A percentile compares a stretch with the other conserved stretches of the same genome.
Evolutionary conservation across 2,329 filamentous ascomycete species (phyloP).

Genomic region (Immersiporthe knoxdaviesiana): DNA sequence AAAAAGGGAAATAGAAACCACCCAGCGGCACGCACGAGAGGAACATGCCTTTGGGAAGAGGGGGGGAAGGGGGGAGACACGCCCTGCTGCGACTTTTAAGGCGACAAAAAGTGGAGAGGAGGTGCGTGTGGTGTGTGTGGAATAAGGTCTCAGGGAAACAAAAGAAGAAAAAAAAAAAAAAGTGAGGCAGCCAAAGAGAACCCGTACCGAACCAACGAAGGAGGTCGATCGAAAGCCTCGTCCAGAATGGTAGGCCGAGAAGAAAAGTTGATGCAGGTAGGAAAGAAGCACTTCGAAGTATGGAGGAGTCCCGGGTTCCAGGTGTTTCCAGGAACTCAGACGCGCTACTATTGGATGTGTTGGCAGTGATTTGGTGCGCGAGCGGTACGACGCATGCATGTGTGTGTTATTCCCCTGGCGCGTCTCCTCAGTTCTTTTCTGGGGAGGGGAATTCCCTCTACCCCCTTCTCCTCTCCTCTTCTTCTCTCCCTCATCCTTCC

Average conservation of each 20-base stretch:
- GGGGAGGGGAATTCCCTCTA: background rate
- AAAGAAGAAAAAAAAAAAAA: no score
- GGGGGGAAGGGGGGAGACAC: background rate
- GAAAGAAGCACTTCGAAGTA: constrained; percentile 2
- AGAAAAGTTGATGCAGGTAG: constrained; percentile 1
- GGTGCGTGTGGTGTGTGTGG: background rate
- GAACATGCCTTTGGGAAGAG: background rate
- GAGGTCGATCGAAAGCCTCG: background rate
- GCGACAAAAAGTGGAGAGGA: constrained; percentile 2
- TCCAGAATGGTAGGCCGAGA: background rate
- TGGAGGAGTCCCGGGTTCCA: background rate
- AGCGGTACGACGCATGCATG: background rate
- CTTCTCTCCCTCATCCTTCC: background rate
- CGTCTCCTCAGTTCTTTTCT: background rate
- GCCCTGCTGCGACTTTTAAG: background rate
- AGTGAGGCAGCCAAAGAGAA: background rate
- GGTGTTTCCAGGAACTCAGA: background rate
- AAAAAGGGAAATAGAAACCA: no score
- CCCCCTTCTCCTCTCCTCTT: background rate
- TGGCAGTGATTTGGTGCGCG: background rate
- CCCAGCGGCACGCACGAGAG: background rate
- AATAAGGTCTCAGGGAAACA: no score
- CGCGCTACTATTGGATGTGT: background rate
- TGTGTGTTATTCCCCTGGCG: background rate
- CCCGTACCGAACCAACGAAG: background rate